Evolutionary conservation across 116 monocot genomes (phyloP), one percentile per base, ranked within the genome.

Genomic region (Zostera marina): DNA sequence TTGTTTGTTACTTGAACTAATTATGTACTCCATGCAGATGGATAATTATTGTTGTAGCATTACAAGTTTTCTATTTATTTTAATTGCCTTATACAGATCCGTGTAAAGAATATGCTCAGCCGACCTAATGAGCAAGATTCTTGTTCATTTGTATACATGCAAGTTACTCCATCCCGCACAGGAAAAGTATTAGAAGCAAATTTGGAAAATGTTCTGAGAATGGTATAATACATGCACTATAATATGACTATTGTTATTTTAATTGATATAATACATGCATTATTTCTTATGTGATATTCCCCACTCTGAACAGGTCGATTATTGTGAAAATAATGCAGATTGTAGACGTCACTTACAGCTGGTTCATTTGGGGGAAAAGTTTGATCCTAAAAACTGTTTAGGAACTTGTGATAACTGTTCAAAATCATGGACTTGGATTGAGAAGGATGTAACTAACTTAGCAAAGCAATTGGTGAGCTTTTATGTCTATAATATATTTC

Each of bases 361-460:
- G 40, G 62, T 88, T 58, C 88, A 96, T 70, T 85, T 96, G 73
- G 89, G 94, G 54, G 94, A 96, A 68, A 96, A 88, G 32, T 96
- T 96, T 65, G 66, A 81, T 77, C 82, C 88, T 53, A 44, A 19
- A 62, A 76, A 80, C 57, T 94, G 94, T 63, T 48, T 42, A 47
- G 88, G 67, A 52, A 94, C 88, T 44, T 94, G 94, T 52, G 94
- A 94, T 70, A 88, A 88, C 69, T 94, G 94, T 71, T 71, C 67
- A 46, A 94, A 70, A 68, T 64, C 70, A 62, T 73, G 72, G 48
- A 80, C 26, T 60, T 88, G 55, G 55, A 32, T 78, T 23, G 85
- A 79, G 58, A 94, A 81, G 63, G 65, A 94, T 72, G 79, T 88
- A 8, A 78, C 94, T 42, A 56, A 73, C 63, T 71, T 85, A 66